Evolutionary conservation across 2,329 filamentous ascomycete genomes (phyloP).

Genomic region (Fusarium marasasianum): DNA sequence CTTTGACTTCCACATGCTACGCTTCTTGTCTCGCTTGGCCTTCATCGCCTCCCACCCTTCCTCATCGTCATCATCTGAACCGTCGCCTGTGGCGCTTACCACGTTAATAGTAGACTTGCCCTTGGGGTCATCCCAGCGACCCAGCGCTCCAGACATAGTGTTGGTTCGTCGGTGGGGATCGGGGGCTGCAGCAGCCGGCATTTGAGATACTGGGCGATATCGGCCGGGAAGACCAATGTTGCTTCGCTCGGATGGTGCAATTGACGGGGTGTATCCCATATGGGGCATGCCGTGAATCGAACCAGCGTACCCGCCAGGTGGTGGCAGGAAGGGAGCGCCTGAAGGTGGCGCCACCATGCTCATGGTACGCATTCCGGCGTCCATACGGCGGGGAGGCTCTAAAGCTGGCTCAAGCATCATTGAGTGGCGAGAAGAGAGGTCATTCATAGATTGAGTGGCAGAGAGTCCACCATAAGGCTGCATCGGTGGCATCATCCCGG

Average conservation of each 20-base stretch:
- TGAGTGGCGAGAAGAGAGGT: slow-evolving; percentile 56
- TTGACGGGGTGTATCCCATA: slow-evolving; percentile 82
- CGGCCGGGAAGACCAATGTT: slow-evolving; percentile 89
- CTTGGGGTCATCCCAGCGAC: slow-evolving; percentile 46
- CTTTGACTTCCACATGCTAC: slow-evolving; percentile 71
- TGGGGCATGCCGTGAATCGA: slow-evolving; percentile 53
- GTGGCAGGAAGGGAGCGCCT: slow-evolving; percentile 63
- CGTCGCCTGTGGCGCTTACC: slow-evolving; percentile 51
- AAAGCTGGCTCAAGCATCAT: slow-evolving; percentile 58
- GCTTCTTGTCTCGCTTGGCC: slow-evolving; percentile 74
- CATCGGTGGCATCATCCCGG: slow-evolving; percentile 40
- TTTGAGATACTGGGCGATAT: slow-evolving; percentile 87
- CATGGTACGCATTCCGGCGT: slow-evolving; percentile 72
- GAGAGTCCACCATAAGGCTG: slow-evolving; percentile 43
- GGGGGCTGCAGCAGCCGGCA: slow-evolving; percentile 49
- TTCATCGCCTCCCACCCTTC: slow-evolving; percentile 77
- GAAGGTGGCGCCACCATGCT: slow-evolving; percentile 82
- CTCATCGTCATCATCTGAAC: slow-evolving; percentile 68
- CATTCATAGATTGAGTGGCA: slow-evolving; percentile 55
- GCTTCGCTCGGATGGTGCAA: slow-evolving; percentile 94
- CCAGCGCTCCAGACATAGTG: slow-evolving; percentile 48
- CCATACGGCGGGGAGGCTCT: slow-evolving; percentile 54
- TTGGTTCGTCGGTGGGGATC: slow-evolving; percentile 46
- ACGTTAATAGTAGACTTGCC: slow-evolving; percentile 51
- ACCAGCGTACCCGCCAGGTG: slow-evolving; percentile 45